phyloP scores from a whole-genome alignment of 176 grass and related monocot species.

The Miscanthus lutarioriparius region DNA sequence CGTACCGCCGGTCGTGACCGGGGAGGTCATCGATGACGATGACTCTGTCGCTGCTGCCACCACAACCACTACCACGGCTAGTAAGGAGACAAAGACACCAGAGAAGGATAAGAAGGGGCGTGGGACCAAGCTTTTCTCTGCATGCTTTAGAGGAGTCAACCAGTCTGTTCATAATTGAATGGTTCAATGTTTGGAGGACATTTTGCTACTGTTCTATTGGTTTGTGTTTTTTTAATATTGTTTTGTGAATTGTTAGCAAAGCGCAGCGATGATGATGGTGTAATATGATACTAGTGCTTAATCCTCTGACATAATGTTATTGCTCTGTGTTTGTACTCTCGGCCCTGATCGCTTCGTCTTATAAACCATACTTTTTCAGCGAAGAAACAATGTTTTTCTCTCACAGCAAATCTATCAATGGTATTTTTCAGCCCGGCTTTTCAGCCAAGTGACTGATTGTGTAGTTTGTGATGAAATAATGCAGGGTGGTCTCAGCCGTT shows the following conservation, averaged over 20 bases:
- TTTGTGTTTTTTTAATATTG: neutral
- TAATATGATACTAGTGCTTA: neutral
- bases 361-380: too few relatives aligned
- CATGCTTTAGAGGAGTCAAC: conserved; percentile 24
- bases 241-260: neutral
- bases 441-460: too few relatives aligned
- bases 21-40: conserved; percentile 27
- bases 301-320: too few relatives aligned
- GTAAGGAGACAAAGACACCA: conserved; percentile 5
- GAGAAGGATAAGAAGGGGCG: neutral
- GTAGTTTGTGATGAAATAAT: too few relatives aligned
- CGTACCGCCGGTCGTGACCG: conserved; percentile 38
- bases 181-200: neutral
- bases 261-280: neutral
- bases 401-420: too few relatives aligned
- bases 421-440: too few relatives aligned
- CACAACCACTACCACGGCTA: neutral
- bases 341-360: too few relatives aligned
- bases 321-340: too few relatives aligned
- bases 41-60: neutral
- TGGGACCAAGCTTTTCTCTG: neutral
- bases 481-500: too few relatives aligned
- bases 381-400: too few relatives aligned
- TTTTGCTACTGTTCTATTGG: neutral
- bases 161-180: neutral